phyloP scores from a whole-genome alignment of 208 protist species.

The Trypanosoma scelopori region DNA sequence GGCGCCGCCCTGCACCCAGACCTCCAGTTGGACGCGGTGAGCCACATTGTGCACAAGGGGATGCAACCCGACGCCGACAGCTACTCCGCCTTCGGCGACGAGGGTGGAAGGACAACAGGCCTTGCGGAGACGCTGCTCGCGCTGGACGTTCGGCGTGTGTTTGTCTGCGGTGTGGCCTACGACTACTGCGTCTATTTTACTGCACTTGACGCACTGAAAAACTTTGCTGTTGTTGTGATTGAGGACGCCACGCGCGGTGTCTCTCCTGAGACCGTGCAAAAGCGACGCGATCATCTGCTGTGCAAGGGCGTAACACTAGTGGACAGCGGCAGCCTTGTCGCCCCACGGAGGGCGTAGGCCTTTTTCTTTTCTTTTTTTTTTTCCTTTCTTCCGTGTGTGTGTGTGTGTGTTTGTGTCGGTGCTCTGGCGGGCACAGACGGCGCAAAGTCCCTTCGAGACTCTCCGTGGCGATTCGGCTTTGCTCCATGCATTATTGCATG shows the following conservation, averaged over 20 bases:
- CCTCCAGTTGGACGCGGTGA: slow-evolving; percentile 25
- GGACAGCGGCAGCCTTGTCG: background rate
- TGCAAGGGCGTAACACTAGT: background rate
- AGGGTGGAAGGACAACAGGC: slow-evolving; percentile 32
- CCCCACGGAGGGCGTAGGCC: background rate
- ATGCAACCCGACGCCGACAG: slow-evolving; percentile 33
- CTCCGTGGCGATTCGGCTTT: too few relatives aligned
- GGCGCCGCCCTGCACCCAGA: slow-evolving; percentile 45
- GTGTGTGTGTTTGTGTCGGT: background rate
- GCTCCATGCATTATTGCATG: too few relatives aligned
- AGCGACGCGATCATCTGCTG: background rate
- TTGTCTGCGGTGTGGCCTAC: slow-evolving; percentile 63
- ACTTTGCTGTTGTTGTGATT: slow-evolving; percentile 57
- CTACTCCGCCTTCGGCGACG: slow-evolving; percentile 70
- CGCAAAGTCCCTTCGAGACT: too few relatives aligned
- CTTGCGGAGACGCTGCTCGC: slow-evolving; percentile 40
- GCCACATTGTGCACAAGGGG: slow-evolving; percentile 45
- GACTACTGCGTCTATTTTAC: slow-evolving; percentile 76
- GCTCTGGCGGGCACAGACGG: too few relatives aligned
- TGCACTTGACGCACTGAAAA: slow-evolving; percentile 42
- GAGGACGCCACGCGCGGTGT: slow-evolving; percentile 50
- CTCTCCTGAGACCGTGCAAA: background rate
- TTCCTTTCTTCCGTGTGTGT: background rate
- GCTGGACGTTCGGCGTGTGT: slow-evolving; percentile 49
- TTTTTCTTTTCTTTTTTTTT: slow-evolving; percentile 5